Evolutionary conservation across 2,329 filamentous ascomycete genomes (phyloP).

Genomic region (Trichoderma sp.): DNA sequence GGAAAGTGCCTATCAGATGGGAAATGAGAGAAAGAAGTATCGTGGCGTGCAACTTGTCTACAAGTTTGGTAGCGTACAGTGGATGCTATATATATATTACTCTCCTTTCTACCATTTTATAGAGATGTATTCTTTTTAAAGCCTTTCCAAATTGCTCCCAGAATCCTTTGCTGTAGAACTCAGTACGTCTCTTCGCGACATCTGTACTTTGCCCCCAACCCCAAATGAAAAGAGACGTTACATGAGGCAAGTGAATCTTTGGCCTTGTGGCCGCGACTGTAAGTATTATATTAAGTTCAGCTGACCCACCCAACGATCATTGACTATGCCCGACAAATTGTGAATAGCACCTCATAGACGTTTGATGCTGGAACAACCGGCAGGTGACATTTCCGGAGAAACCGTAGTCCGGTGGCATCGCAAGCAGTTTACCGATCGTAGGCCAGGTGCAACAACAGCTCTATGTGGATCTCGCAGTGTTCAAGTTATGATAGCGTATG

Average conservation of each 20-base stretch:
- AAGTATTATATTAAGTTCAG: not conserved
- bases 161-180: not conserved
- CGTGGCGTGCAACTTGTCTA: not conserved
- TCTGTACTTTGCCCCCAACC: not conserved
- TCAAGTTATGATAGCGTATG: not conserved
- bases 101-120: not conserved
- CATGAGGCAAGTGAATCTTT: not conserved
- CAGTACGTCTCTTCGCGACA: not conserved
- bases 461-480: not conserved
- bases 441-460: not conserved
- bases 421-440: not conserved
- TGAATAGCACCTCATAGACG: not conserved
- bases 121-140: not conserved
- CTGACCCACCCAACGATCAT: not conserved
- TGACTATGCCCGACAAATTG: not conserved
- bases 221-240: not conserved
- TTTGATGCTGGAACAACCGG: not conserved
- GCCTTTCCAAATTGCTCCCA: not conserved
- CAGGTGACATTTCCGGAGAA: not conserved
- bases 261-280: not conserved
- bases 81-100: not conserved
- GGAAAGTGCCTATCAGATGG: not conserved
- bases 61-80: not conserved
- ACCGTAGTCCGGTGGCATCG: not conserved
- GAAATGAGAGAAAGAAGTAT: not conserved